These are phyloP conservation scores for Pneumocystis murina DNA, from an alignment of 1,139 yeast genomes.

Conservation along the genomic window DNA sequence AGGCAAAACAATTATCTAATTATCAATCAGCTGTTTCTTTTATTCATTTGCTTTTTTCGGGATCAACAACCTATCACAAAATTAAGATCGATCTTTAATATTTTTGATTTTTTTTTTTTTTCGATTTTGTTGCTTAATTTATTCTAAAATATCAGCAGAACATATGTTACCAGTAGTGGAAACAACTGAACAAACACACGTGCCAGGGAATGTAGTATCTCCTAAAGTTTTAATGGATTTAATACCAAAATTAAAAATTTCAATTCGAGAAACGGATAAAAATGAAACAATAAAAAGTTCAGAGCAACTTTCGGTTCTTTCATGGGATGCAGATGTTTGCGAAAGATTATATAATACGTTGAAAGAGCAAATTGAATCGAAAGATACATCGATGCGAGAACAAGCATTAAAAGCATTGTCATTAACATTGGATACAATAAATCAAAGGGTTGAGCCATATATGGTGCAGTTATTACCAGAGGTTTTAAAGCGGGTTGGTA, in stretches of 20 bases:
- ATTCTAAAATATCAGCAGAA: background rate
- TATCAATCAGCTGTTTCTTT: no score
- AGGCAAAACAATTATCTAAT: background rate
- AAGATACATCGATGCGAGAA: conserved; percentile 44
- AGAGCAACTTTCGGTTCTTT: no score
- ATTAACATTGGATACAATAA: conserved; percentile 68
- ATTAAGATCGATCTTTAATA: background rate
- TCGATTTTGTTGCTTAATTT: no score
- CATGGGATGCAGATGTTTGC: background rate
- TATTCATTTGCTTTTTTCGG: no score
- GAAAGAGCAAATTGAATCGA: conserved; percentile 18
- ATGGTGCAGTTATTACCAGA: conserved; percentile 59
- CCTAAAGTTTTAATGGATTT: background rate
- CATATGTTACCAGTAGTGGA: background rate
- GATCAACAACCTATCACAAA: background rate
- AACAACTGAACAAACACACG: background rate
- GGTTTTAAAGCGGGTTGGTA: conserved; percentile 65
- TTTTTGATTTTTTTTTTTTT: background rate
- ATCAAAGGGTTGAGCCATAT: conserved; percentile 92
- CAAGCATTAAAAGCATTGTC: conserved; percentile 74
- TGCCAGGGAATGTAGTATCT: background rate
- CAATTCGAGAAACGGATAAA: background rate
- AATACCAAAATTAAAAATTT: background rate
- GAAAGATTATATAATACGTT: background rate
- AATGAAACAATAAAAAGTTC: background rate